These are phyloP conservation scores for Populus deltoides DNA, from an alignment of 345 rosid genomes.

Conservation along the genomic window DNA sequence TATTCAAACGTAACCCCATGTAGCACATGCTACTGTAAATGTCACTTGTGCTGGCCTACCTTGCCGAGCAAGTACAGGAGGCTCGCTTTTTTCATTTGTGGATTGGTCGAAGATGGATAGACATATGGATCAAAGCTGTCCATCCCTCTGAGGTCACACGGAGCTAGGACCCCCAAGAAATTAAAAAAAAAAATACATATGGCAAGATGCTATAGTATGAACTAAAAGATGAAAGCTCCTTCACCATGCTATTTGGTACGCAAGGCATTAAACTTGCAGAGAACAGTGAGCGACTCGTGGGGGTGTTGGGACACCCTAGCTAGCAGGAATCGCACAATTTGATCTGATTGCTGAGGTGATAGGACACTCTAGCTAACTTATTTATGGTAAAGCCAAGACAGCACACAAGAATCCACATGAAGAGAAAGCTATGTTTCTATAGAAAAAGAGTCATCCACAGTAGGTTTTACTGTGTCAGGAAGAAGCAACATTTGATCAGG, in stretches of 20 bases:
- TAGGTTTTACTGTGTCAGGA: not conserved
- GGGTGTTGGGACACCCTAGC: not conserved
- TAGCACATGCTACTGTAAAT: not conserved
- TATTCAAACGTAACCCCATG: not conserved
- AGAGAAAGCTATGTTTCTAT: not conserved
- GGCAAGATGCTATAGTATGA: not conserved
- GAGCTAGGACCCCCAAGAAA: not conserved
- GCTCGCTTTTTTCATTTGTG: not conserved
- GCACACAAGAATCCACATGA: not conserved
- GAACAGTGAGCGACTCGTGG: constrained; percentile 7
- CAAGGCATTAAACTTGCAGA: not conserved
- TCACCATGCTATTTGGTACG: not conserved
- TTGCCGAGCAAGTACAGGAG: constrained; percentile 4
- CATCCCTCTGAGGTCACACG: not conserved
- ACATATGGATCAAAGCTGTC: not conserved
- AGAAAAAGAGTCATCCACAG: not conserved
- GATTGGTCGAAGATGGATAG: not conserved
- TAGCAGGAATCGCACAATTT: not conserved
- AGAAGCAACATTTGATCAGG: not conserved
- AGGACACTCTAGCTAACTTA: constrained; percentile 18
- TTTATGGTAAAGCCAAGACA: constrained; percentile 12
- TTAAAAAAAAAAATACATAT: not conserved
- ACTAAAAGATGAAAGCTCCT: constrained; percentile 12
- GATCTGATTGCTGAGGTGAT: constrained; percentile 14
- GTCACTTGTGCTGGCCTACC: constrained; percentile 14